These are phyloP conservation scores for Boletus calvinii DNA, from an alignment of 1,284 basidiomycete genomes.

Conservation along the genomic window DNA sequence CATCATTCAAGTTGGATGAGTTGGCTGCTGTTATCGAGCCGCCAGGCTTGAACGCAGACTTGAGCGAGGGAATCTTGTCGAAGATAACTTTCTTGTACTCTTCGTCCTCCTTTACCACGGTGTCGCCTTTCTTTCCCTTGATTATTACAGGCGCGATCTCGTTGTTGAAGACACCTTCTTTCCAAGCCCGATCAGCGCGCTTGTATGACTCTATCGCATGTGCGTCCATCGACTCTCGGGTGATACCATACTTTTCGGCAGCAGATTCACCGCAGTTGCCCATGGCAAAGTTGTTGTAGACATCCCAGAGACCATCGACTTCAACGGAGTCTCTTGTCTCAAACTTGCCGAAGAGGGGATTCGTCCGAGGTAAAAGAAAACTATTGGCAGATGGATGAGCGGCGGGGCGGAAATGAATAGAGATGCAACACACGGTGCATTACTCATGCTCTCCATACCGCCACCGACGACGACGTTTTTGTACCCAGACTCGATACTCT, in stretches of 20 bases:
- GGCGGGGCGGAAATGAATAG: background rate
- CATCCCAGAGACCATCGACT: conserved; percentile 93
- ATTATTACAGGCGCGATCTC: conserved; percentile 94
- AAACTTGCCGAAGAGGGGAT: conserved; percentile 89
- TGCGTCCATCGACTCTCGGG: conserved; percentile 83
- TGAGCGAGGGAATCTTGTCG: conserved; percentile 87
- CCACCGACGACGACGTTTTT: conserved; percentile 88
- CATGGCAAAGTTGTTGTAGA: conserved; percentile 95
- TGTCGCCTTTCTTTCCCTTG: conserved; percentile 94
- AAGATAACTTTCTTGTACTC: conserved; percentile 96
- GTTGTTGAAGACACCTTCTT: conserved; percentile 76
- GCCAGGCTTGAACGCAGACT: conserved; percentile 86
- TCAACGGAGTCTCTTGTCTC: conserved; percentile 87
- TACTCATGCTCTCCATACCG: conserved; percentile 98
- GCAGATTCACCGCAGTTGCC: conserved; percentile 91
- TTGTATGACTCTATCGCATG: conserved; percentile 95
- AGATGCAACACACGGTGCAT: conserved; percentile 71
- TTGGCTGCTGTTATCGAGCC: conserved; percentile 96
- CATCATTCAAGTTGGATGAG: conserved; percentile 94
- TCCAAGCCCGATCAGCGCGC: conserved; percentile 91
- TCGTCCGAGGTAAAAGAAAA: conserved; percentile 88
- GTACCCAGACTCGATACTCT: conserved; percentile 87
- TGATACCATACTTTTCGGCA: conserved; percentile 83
- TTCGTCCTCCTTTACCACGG: conserved; percentile 90
- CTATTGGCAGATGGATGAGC: conserved; percentile 43